Evolutionary conservation across 169 alveolate genomes (phyloP).

Genomic region (Eimeria brunetti): DNA sequence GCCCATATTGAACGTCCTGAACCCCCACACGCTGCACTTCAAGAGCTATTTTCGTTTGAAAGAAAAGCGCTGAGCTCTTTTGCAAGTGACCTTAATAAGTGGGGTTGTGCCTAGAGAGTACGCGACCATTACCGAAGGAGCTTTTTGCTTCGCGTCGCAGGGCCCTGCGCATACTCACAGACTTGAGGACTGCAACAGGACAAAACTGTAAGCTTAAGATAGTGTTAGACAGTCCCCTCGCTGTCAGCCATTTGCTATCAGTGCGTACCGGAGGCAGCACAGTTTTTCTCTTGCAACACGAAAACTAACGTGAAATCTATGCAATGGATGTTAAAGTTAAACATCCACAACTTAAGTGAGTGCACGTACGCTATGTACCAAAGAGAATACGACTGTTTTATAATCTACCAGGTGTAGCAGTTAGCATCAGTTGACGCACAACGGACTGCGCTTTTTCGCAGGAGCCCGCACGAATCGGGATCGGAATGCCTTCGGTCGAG

Average conservation of each 20-base stretch:
- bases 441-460: neutral
- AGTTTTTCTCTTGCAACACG: neutral
- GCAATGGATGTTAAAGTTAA: neutral
- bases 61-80: neutral
- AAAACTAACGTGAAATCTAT: neutral
- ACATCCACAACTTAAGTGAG: neutral
- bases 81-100: neutral
- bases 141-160: neutral
- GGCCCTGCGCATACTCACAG: neutral
- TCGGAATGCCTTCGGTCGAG: neutral
- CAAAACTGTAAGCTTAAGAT: neutral
- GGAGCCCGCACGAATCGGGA: constrained; percentile 21
- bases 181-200: constrained; percentile 5
- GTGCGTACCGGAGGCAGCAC: neutral
- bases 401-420: neutral
- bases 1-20: neutral
- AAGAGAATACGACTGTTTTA: neutral
- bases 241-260: neutral
- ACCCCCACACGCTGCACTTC: neutral
- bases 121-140: neutral
- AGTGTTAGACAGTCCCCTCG: neutral
- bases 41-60: neutral
- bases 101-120: neutral
- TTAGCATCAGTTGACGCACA: neutral
- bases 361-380: neutral